phyloP scores from a whole-genome alignment of 495 filamentous ascomycete genomes.

The Cercophora sp. region DNA sequence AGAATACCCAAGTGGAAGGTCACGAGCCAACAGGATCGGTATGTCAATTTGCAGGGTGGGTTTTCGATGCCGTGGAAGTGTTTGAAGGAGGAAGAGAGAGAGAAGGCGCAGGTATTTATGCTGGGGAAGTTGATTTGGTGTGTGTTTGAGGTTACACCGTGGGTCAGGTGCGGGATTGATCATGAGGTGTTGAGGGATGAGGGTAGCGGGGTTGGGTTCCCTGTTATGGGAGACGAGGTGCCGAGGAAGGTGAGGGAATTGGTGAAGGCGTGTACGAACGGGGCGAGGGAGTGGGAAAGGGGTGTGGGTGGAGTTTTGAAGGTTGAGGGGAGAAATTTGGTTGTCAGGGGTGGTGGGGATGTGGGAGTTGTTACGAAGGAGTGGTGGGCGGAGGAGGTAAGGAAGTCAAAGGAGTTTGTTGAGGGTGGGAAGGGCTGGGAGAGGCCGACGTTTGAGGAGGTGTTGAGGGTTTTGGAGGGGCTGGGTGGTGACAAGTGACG shows the following conservation, averaged over 20 bases:
- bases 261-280: background rate
- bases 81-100: slow-evolving; percentile 10
- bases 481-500: too few species aligned
- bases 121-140: slow-evolving; percentile 38
- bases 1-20: slow-evolving; percentile 15
- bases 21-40: slow-evolving; percentile 8
- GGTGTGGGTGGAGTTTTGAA: background rate
- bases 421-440: background rate
- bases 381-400: background rate
- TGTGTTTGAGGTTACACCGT: slow-evolving; percentile 27
- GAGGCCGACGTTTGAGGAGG: background rate
- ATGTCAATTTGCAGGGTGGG: slow-evolving; percentile 19
- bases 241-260: background rate
- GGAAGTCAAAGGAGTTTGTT: background rate
- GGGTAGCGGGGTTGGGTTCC: too few species aligned
- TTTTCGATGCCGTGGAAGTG: slow-evolving; percentile 23
- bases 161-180: slow-evolving; percentile 24
- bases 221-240: background rate
- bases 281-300: background rate
- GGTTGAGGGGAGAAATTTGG: background rate
- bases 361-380: background rate
- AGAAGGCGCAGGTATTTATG: slow-evolving; percentile 33
- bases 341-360: background rate
- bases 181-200: slow-evolving; percentile 22
- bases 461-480: too few species aligned